These are phyloP conservation scores for Trebouxia sp. DNA, from an alignment of 139 green algal genomes.

Conservation along the genomic window DNA sequence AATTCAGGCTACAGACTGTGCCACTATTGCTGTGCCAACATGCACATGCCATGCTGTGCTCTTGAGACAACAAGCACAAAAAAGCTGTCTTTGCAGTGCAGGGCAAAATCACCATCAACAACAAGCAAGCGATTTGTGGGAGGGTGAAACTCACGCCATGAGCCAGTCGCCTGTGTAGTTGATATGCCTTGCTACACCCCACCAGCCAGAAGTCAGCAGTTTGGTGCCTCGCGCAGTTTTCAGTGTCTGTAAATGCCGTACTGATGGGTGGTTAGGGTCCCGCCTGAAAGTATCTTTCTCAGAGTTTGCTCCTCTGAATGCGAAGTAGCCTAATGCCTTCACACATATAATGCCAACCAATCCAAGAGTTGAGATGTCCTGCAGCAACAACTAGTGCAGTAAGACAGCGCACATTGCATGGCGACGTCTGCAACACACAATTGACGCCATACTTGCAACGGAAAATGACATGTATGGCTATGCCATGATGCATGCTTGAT, in stretches of 20 bases:
- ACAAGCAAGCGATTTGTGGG: too few species aligned
- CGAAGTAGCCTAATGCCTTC: constrained; percentile 82
- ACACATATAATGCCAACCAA: constrained; percentile 63
- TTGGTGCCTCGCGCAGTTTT: constrained; percentile 78
- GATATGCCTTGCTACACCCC: constrained; percentile 88
- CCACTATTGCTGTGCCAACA: too few species aligned
- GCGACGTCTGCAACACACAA: too few species aligned
- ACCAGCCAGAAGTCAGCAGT: constrained; percentile 90
- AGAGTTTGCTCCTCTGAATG: constrained; percentile 93
- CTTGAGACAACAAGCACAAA: too few species aligned
- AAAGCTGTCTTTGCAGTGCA: too few species aligned
- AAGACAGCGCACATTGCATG: neutral
- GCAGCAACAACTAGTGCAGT: neutral
- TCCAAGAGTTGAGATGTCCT: constrained; percentile 49
- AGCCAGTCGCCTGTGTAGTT: constrained; percentile 97
- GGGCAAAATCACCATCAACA: too few species aligned
- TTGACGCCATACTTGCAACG: neutral
- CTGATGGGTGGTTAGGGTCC: constrained; percentile 68
- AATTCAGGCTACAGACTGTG: too few species aligned
- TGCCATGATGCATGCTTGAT: neutral
- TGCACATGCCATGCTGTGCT: too few species aligned
- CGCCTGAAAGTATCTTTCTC: constrained; percentile 92
- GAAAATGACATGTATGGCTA: neutral
- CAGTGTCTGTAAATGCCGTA: constrained; percentile 80
- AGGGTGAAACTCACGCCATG: constrained; percentile 77